Conservation (phyloP, 345 rosid species). For the Clausena lansium region DNA sequence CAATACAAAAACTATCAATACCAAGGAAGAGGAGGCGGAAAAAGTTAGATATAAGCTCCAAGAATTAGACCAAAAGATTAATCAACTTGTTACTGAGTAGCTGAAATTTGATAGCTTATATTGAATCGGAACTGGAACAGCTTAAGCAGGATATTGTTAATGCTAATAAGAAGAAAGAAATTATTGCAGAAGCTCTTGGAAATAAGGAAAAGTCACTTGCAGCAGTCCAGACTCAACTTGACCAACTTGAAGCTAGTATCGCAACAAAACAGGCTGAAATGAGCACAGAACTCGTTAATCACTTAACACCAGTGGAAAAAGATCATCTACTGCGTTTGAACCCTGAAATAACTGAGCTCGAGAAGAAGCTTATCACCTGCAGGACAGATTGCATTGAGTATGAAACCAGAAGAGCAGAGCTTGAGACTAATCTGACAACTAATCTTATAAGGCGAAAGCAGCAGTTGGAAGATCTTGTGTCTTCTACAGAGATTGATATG, state of each 20-base stretch:
- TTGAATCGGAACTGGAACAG: constrained; percentile 70
- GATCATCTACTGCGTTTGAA: constrained; percentile 65
- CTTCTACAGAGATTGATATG: constrained; percentile 62
- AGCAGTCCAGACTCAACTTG: constrained; percentile 72
- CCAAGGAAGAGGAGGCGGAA: constrained; percentile 64
- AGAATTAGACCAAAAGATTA: constrained; percentile 79
- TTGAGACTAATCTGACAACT: constrained; percentile 83
- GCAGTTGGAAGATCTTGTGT: constrained; percentile 74
- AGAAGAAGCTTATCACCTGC: constrained; percentile 63
- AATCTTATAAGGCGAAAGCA: constrained; percentile 86
- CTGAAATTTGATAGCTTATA: constrained; percentile 77
- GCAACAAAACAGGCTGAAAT: constrained; percentile 58
- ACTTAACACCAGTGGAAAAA: too few relatives aligned
- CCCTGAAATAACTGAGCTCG: constrained; percentile 67
- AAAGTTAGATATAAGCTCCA: constrained; percentile 48
- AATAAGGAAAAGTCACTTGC: constrained; percentile 77
- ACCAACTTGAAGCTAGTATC: constrained; percentile 76
- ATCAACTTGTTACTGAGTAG: constrained; percentile 79
- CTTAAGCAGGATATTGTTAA: constrained; percentile 79
- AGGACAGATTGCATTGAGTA: constrained; percentile 81
- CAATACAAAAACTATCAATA: constrained; percentile 51
- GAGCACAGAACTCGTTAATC: too few relatives aligned
- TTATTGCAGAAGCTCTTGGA: constrained; percentile 65
- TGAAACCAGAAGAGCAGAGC: constrained; percentile 91
- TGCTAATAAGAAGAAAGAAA: constrained; percentile 68